A percentile compares a stretch with the other conserved stretches of the same genome.
phyloP scores from a whole-genome alignment of 108 stramenopile genomes.

The Pseudonitzschia multiseries region DNA sequence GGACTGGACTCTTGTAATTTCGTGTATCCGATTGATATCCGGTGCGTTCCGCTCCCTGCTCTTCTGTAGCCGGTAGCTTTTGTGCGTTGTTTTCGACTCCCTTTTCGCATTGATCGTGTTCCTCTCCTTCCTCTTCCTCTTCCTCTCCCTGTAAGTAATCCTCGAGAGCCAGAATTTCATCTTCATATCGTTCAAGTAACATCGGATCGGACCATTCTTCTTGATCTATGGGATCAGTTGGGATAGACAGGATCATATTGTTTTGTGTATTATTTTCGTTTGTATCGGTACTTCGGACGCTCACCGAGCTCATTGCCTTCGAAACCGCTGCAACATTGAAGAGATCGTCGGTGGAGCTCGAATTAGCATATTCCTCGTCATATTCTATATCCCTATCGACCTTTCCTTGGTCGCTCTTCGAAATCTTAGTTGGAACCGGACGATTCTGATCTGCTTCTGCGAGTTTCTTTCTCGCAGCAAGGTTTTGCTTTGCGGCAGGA shows the following conservation, averaged over 20 bases:
- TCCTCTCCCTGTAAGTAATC: not conserved
- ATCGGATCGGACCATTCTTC: constrained; percentile 13
- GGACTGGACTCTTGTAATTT: not conserved
- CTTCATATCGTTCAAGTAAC: not conserved
- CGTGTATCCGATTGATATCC: not conserved
- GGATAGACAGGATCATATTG: not conserved
- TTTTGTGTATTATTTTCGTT: not conserved
- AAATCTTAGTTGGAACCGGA: not conserved
- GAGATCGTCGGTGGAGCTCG: constrained; percentile 4
- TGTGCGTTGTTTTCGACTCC: too few species aligned
- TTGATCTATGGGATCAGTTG: not conserved
- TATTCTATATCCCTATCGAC: not conserved
- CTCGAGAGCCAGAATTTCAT: constrained; percentile 11
- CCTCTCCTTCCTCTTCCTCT: not conserved
- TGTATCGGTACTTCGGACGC: not conserved
- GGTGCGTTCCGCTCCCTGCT: not conserved
- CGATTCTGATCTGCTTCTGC: not conserved
- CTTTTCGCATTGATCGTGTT: not conserved
- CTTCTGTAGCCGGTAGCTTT: too few species aligned
- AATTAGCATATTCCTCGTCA: not conserved
- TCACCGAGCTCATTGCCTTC: not conserved
- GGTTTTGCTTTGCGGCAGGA: not conserved
- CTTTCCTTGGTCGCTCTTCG: not conserved
- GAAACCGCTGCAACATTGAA: constrained; percentile 3
- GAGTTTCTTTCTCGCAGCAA: not conserved